These are phyloP conservation scores for Schwanniomyces etchellsii DNA, from an alignment of 1,139 yeast species.

Conservation along the genomic window DNA sequence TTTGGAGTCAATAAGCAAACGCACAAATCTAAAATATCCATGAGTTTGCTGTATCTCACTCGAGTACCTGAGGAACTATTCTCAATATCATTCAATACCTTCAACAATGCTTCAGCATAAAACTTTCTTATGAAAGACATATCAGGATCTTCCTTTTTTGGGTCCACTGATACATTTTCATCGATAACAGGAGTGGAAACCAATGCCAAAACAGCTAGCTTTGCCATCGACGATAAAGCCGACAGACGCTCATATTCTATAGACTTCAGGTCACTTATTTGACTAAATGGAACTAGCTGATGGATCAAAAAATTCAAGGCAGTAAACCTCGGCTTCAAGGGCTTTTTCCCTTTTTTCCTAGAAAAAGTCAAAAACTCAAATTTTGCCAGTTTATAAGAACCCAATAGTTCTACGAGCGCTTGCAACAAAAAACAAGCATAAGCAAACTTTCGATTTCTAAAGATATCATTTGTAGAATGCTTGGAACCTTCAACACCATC, in stretches of 20 bases:
- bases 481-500: constrained; percentile 10
- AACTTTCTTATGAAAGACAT: constrained; percentile 69
- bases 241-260: constrained; percentile 32
- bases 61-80: constrained; percentile 17
- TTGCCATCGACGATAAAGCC: constrained; percentile 47
- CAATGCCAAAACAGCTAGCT: constrained; percentile 53
- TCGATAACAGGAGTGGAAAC: constrained; percentile 47
- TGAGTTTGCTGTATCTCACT: constrained; percentile 47
- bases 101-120: constrained; percentile 65
- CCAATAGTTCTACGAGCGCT: constrained; percentile 62
- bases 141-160: constrained; percentile 57
- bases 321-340: constrained; percentile 59
- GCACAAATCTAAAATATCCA: constrained; percentile 52
- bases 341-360: constrained; percentile 28
- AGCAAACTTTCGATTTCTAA: constrained; percentile 45
- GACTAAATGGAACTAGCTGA: constrained; percentile 60
- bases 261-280: constrained; percentile 26
- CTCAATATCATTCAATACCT: constrained; percentile 51
- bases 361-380: constrained; percentile 77
- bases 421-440: constrained; percentile 68
- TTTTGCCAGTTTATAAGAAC: constrained; percentile 77
- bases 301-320: constrained; percentile 74
- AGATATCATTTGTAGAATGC: constrained; percentile 22
- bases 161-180: constrained; percentile 35
- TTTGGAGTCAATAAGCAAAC: constrained; percentile 39